These are phyloP conservation scores for Beta lomatogona DNA, from an alignment of 179 eudicot species.

Conservation along the genomic window DNA sequence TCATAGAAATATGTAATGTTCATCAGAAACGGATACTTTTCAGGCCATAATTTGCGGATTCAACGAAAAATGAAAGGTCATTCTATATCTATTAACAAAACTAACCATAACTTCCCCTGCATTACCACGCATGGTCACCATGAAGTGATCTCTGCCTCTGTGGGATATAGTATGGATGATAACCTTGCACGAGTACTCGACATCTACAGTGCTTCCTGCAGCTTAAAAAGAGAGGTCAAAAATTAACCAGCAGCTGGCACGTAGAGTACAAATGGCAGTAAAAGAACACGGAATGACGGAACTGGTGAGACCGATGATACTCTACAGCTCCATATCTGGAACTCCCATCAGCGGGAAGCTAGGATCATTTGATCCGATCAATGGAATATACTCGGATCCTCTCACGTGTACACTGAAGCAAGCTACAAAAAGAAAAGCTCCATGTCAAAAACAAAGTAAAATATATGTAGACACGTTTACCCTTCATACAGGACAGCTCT, in stretches of 20 bases:
- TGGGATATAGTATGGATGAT: background rate
- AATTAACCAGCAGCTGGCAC: background rate
- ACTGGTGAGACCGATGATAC: slow-evolving; percentile 10
- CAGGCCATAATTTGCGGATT: background rate
- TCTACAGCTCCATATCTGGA: slow-evolving; percentile 51
- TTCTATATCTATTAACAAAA: slow-evolving; percentile 1
- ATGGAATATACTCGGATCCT: slow-evolving; percentile 88
- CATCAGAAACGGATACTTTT: background rate
- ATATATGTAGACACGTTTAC: background rate
- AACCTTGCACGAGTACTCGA: background rate
- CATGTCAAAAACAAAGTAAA: background rate
- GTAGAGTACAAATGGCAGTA: background rate
- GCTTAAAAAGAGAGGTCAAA: background rate
- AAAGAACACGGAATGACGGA: background rate
- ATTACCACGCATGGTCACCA: background rate
- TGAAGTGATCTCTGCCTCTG: background rate
- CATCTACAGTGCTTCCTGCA: background rate
- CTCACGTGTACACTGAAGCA: slow-evolving; percentile 92
- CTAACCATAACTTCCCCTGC: background rate
- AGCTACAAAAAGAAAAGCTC: slow-evolving; percentile 50
- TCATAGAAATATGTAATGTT: background rate
- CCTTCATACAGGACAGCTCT: background rate
- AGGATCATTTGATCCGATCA: slow-evolving; percentile 64
- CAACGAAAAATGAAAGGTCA: background rate
- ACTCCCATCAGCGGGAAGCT: slow-evolving; percentile 63